Conservation (phyloP, 192 early-diverging fungal species). For the Haplosporangium gracile region DNA sequence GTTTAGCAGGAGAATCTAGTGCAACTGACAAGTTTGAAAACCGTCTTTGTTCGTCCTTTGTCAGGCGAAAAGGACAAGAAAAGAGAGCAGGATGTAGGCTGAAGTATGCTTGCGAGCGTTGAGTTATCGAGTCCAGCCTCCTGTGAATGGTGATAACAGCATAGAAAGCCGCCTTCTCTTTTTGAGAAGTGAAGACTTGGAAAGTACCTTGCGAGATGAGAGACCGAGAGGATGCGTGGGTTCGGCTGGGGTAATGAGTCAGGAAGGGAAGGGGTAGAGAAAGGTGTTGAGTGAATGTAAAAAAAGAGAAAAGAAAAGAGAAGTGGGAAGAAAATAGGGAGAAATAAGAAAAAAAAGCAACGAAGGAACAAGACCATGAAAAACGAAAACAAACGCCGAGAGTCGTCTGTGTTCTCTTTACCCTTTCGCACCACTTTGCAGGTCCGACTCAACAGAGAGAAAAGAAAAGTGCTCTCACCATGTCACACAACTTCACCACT, state of each 20-base stretch:
- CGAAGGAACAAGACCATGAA: neutral
- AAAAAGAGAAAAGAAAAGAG: neutral
- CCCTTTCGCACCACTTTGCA: neutral
- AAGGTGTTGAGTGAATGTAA: neutral
- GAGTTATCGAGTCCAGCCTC: neutral
- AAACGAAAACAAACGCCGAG: conserved; percentile 12
- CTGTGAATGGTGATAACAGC: neutral
- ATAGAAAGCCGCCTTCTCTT: neutral
- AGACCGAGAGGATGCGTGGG: neutral
- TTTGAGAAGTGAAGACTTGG: neutral
- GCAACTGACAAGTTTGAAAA: no score
- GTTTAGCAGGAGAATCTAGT: no score
- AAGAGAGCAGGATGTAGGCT: neutral
- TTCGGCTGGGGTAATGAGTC: neutral
- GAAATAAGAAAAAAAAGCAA: neutral
- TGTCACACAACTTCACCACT: neutral
- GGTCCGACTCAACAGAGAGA: neutral
- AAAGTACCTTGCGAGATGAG: neutral
- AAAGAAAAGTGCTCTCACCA: conserved; percentile 6
- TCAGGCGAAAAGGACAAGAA: neutral
- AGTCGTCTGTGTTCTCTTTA: neutral
- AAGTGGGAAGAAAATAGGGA: neutral
- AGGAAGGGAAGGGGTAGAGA: neutral
- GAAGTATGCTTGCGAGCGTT: neutral
- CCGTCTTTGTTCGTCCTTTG: neutral